Base-by-base conservation (phyloP, 2,329 filamentous ascomycete genomes). In the Fusarium sp. region DNA sequence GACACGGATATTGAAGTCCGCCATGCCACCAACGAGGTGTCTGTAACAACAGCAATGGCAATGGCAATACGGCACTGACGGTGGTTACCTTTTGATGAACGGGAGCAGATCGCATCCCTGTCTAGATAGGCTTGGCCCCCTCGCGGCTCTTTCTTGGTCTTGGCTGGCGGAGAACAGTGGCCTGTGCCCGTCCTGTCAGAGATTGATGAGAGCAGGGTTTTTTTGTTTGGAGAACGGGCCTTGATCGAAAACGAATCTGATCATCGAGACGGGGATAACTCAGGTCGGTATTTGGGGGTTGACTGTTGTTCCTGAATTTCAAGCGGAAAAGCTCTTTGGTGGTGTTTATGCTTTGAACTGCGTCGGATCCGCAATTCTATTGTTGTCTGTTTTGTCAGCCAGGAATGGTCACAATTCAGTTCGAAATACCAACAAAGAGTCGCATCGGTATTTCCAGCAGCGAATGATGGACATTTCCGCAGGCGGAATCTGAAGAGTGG, bases 131-230 rank as follows among this genome's bases (percentile, higher is more conserved):
- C 55, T 66, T 62, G 64, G 61, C 64, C 44, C 64, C 46, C 43
- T 66, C 58, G 67, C 68, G 64, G 71, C 71, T 72, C 71, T 72
- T 67, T 32, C 48, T 51, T 30, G 10, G 56, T 54, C 68, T 71
- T 71, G 66, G 70, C 66, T 58, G 59, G 53, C 55, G 60, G 68
- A 65, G 49, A 22, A 65, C 17, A 52, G 40, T 49, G 58, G 65
- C 52, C 53, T 67, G 55, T 61, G 40, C 44, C 45, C 48, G 50
- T 59, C 46, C 39, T 47, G 44, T 40, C 37, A 37, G 35, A 54
- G 57, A 45, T 50, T 55, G 52, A 57, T 53, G 45, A 41, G 40
- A 62, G 56, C 51, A 50, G 22, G 51, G 15, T 28, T 51, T 54
- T 30, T 30, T 51, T 54, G 10, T 24, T 24, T 30, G 28, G 28